Conservation (phyloP, 2,329 filamentous ascomycete species). For the Diplodia seriata region DNA sequence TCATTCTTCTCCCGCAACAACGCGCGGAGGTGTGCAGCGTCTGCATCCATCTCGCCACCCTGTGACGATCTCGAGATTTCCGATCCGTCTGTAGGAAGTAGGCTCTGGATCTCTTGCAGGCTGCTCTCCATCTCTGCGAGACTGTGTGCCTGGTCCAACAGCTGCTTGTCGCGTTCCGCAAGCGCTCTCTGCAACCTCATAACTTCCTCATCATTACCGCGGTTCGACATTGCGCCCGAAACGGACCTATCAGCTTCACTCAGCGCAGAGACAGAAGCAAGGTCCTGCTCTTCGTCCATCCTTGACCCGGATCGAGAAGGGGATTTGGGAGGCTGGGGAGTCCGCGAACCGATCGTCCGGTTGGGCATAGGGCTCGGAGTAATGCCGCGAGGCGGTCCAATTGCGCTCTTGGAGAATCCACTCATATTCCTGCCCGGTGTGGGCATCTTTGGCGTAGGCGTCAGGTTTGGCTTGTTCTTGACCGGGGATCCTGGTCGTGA, state of each 20-base stretch:
- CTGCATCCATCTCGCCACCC: slow-evolving; percentile 62
- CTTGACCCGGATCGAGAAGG: slow-evolving; percentile 58
- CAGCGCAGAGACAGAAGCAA: slow-evolving; percentile 36
- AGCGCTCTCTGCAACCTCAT: slow-evolving; percentile 59
- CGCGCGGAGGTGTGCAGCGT: slow-evolving; percentile 77
- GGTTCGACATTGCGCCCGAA: slow-evolving; percentile 32
- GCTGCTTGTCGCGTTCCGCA: slow-evolving; percentile 81
- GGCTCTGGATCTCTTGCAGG: slow-evolving; percentile 77
- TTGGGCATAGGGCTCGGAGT: slow-evolving; percentile 69
- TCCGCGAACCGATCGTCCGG: slow-evolving; percentile 57
- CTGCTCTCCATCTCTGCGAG: slow-evolving; percentile 90
- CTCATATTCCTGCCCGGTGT: slow-evolving; percentile 63
- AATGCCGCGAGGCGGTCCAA: slow-evolving; percentile 63
- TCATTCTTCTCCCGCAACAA: slow-evolving; percentile 94
- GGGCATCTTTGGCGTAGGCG: slow-evolving; percentile 57
- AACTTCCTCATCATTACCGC: slow-evolving; percentile 19
- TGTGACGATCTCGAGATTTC: slow-evolving; percentile 55
- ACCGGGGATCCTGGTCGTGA: slow-evolving; percentile 87
- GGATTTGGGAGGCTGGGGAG: slow-evolving; percentile 51
- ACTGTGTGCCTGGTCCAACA: slow-evolving; percentile 85
- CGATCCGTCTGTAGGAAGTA: slow-evolving; percentile 66
- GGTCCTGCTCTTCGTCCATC: slow-evolving; percentile 51
- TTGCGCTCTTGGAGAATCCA: slow-evolving; percentile 61
- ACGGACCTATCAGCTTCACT: slow-evolving; percentile 39
- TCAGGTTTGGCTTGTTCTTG: slow-evolving; percentile 67